Evolutionary conservation across 495 filamentous ascomycete species (phyloP), one percentile per base, ranked within the genome.

Genomic region (Neurospora sp.): DNA sequence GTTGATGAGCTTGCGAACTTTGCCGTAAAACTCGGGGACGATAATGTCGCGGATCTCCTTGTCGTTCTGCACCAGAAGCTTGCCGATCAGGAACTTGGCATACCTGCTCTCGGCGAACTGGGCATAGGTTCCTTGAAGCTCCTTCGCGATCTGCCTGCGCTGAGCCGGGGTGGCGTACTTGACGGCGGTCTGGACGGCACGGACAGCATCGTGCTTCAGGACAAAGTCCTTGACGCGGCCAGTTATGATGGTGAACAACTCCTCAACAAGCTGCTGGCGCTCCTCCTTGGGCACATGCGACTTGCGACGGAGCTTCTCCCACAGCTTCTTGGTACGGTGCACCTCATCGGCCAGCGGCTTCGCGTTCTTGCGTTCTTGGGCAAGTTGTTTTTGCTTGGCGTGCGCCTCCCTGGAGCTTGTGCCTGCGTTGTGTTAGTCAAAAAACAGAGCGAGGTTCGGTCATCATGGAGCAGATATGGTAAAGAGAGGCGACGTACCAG

Each of bases 121-220:
- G 45, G 88, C 89, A 82, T 94, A 97, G 78, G 91, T 90, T 4
- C 94, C 95, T 81, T 92, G 90, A 69, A 99, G 85, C 81, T 98
- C 96, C 73, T 84, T 85, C 5, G 94, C 94, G 77, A 99, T 98
- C 83, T 90, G 88, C 82, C 90, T 92, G 74, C 93, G 88, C 81
- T 97, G 94, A 73, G 90, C 89, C 31, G 88, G 85, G 73, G 92
- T 97, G 42, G 93, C 92, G 81, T 98, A 98, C 82, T 98, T 99
- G 81, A 99, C 87, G 38, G 94, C 95, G 9, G 94, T 97, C 84
- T 99, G 96, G 38, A 99, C 90, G 66, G 97, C 93, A 71, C 96
- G 88, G 34, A 97, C 96, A 11, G 94, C 92, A 78, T 99, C 96
- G 81, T 99, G 96, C 86, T 98, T 99, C 84, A 99, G 92, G 34